Conservation (phyloP, 2,329 filamentous ascomycete genomes). For the Pseudopyricularia cyperi region DNA sequence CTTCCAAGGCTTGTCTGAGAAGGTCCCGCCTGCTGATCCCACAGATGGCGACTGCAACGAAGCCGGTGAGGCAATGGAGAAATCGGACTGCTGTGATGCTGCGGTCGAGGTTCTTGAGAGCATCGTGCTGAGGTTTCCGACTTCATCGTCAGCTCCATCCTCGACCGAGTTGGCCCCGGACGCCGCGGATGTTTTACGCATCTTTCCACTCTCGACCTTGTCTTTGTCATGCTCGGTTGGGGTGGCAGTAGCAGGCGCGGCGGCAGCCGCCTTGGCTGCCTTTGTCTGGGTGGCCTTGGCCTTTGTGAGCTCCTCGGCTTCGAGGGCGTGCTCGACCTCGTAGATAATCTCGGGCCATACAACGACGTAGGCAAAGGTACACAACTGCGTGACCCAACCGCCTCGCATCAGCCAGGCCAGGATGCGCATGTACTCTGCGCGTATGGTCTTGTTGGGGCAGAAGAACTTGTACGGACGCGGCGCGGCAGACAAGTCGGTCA, state of each 20-base stretch:
- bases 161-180: background rate
- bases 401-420: constrained; percentile 86
- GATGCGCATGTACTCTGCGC: constrained; percentile 78
- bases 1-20: constrained; percentile 4
- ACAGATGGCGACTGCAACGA: background rate
- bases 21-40: background rate
- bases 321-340: constrained; percentile 60
- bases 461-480: constrained; percentile 74
- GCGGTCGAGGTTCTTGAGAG: background rate
- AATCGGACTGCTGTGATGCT: background rate
- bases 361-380: constrained; percentile 81
- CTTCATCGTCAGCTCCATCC: background rate
- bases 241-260: background rate
- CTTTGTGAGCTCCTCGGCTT: constrained; percentile 44
- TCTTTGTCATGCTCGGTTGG: background rate
- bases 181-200: background rate
- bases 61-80: background rate
- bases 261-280: constrained; percentile 3
- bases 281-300: constrained; percentile 14
- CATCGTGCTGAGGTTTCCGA: background rate
- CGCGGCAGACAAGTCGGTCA: constrained; percentile 68
- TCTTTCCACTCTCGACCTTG: background rate
- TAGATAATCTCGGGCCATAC: constrained; percentile 73
- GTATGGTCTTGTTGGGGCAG: constrained; percentile 78
- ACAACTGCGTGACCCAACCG: constrained; percentile 87